phyloP scores from a whole-genome alignment of 345 rosid species.

The Triadica sebifera region DNA sequence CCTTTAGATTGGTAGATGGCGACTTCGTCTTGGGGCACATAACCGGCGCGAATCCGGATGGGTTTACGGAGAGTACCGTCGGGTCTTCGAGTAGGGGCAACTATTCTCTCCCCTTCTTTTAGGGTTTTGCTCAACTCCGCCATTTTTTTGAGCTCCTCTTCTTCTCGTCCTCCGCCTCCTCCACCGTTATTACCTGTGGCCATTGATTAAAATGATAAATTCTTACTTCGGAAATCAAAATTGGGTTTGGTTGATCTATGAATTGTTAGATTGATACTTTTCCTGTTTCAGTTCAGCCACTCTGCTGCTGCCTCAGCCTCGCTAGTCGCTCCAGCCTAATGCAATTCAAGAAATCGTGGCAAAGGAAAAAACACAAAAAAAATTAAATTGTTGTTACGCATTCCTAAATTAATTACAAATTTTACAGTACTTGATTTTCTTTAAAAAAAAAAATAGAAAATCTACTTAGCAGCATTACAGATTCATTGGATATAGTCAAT shows the following conservation, averaged over 20 bases:
- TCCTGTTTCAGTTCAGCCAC: not conserved
- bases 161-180: slow-evolving; percentile 30
- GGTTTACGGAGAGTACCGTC: slow-evolving; percentile 91
- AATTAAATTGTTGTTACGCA: too few species aligned
- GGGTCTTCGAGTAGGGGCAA: slow-evolving; percentile 84
- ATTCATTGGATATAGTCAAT: too few species aligned
- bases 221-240: not conserved
- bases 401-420: too few species aligned
- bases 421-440: too few species aligned
- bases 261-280: not conserved
- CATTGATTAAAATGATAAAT: not conserved
- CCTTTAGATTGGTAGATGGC: slow-evolving; percentile 87
- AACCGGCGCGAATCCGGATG: slow-evolving; percentile 83
- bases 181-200: not conserved
- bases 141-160: slow-evolving; percentile 49
- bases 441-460: too few species aligned
- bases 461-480: too few species aligned
- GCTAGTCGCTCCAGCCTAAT: not conserved
- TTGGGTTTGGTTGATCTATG: not conserved
- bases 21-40: slow-evolving; percentile 86
- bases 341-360: not conserved
- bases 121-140: slow-evolving; percentile 81
- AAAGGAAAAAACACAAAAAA: not conserved
- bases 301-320: not conserved
- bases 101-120: slow-evolving; percentile 91